A percentile compares a stretch with the other conserved stretches of the same genome.
Conservation (phyloP, 441 rosid genomes). For the Populus trichocarpa region DNA sequence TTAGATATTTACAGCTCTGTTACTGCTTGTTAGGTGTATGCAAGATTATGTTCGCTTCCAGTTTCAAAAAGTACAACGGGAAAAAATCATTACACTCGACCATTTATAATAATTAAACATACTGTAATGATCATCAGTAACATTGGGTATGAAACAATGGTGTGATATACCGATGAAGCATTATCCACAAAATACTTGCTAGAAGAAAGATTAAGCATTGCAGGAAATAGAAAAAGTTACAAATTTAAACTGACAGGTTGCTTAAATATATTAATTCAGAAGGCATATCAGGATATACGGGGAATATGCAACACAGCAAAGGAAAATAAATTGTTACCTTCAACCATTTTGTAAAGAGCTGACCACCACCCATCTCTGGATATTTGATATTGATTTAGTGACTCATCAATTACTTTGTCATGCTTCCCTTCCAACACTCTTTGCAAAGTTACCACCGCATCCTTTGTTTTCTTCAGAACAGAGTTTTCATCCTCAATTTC, state of each 20-base stretch:
- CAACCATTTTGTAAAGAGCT: conserved; percentile 78
- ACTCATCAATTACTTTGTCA: conserved; percentile 63
- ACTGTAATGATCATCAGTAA: not conserved
- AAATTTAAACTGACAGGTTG: not conserved
- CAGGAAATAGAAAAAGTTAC: not conserved
- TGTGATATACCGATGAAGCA: not conserved
- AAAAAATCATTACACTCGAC: not conserved
- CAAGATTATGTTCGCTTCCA: not conserved
- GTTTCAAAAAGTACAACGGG: not conserved
- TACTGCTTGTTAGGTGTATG: not conserved
- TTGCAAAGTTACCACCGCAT: conserved; percentile 80
- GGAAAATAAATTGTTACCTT: conserved; percentile 47
- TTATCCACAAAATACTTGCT: not conserved
- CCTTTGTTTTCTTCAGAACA: conserved; percentile 80
- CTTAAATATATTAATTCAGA: not conserved
- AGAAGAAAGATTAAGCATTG: not conserved
- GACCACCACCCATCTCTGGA: conserved; percentile 95
- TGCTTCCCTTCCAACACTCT: conserved; percentile 90
- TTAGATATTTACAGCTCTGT: not conserved
- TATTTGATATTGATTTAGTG: conserved; percentile 52
- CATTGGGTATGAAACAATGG: not conserved
- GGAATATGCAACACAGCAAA: not conserved
- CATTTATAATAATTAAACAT: no score
- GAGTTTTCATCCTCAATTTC: conserved; percentile 59
- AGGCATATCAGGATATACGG: not conserved